These are phyloP conservation scores for Penicillium malachiteum DNA, from an alignment of 495 filamentous ascomycete species.

Conservation along the genomic window DNA sequence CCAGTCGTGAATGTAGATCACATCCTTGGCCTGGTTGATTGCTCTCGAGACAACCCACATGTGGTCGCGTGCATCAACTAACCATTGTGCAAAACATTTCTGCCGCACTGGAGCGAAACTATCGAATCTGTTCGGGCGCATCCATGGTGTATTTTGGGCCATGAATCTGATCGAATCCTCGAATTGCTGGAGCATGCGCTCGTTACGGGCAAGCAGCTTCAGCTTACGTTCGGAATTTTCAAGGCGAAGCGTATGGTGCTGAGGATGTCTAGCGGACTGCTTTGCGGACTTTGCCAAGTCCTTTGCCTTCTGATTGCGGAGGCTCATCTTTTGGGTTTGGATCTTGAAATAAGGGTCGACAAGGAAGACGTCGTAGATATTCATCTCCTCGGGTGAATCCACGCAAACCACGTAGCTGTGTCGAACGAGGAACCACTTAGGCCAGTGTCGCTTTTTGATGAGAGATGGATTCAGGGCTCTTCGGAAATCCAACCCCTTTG, in stretches of 20 bases:
- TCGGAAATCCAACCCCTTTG: conserved; percentile 87
- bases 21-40: conserved; percentile 96
- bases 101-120: conserved; percentile 91
- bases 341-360: conserved; percentile 83
- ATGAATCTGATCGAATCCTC: conserved; percentile 88
- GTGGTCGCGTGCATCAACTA: conserved; percentile 95
- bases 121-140: conserved; percentile 77
- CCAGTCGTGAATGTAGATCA: conserved; percentile 99
- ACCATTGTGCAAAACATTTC: conserved; percentile 89
- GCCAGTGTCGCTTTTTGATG: conserved; percentile 76
- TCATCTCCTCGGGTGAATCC: conserved; percentile 97
- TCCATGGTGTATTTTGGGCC: conserved; percentile 76
- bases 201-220: conserved; percentile 88
- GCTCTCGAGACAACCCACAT: conserved; percentile 99
- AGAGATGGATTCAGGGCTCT: conserved; percentile 72
- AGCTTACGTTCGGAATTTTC: conserved; percentile 85
- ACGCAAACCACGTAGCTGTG: conserved; percentile 98
- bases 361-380: conserved; percentile 97
- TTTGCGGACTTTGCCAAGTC: conserved; percentile 61
- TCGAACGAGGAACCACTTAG: conserved; percentile 97
- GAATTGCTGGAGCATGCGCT: conserved; percentile 85
- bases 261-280: conserved; percentile 61
- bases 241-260: conserved; percentile 82
- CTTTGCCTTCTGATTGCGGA: conserved; percentile 64
- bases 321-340: conserved; percentile 61